Base-by-base conservation (phyloP, 1,284 basidiomycete species). In the Ceratobasidium sp. region DNA sequence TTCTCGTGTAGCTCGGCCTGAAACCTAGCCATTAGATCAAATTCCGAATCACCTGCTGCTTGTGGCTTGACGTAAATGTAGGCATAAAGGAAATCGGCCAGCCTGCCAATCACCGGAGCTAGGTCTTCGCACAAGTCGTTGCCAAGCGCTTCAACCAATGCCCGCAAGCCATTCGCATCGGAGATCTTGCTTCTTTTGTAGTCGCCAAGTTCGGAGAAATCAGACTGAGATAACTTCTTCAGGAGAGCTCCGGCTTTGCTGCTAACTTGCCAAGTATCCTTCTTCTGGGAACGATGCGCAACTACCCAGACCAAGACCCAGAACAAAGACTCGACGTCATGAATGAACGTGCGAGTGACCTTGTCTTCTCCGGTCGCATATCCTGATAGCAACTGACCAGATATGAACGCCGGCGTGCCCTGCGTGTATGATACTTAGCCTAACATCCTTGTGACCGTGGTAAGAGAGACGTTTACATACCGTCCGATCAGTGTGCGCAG, bases 321-420 rank as follows among this genome's bases (percentile, higher is more conserved):
- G 46, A 78, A 67, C 10, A 75, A n/a, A 18, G 78, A 79, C 44
- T 79, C 71, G 46, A 67, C 28, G 53, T 79, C 78, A 39, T 79
- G 78, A 46, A 68, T 40, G 23, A 46, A 79, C 23, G 63, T 39
- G 20, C 66, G 71, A 18, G 33, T n/a, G 28, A 76, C 46, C 46
- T 49, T 49, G 46, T 49, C 46, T 49, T 49, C 46, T 49, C 46
- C 46, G 46, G 46, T 49, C 46, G 46, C 46, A 18, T 49, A 49
- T 49, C 46, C 46, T 49, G 46, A 49, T 49, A 72, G 18, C 12
- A 70, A 12, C 18, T 70, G 68, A 2, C n/a, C 68, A 33, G 68
- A 53, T 2, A 70, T 70, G 40, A 58, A 72, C 4, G 69, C 69
- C 0, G 55, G 53, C 2, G 69, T 72, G 6, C 69, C 69, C 69